Evolutionary conservation across 352 stramenopile genomes (phyloP), one percentile per base, ranked within the genome.

Genomic region (Phytophthora quininea): DNA sequence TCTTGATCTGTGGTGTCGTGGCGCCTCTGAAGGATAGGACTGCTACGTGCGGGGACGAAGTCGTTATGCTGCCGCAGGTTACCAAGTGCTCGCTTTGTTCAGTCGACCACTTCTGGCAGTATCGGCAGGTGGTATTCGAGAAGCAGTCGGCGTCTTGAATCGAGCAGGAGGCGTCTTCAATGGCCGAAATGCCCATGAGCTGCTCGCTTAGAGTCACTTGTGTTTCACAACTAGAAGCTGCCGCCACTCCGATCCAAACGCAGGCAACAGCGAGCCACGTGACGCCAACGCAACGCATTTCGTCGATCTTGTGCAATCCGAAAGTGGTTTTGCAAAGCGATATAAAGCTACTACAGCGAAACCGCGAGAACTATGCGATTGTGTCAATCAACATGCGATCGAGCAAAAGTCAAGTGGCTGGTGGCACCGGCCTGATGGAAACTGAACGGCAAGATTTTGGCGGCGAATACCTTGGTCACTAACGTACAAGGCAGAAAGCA

Each of bases 141-240:
- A 79, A 67, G 40, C 74, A 82, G 27, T 71, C 74, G n/a, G 77
- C 5, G 3, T 71, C 74, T 3, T 64, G 68, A 43, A 15, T 52
- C 12, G 19, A 61, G 58, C 74, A 82, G 15, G 49, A 51, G 2
- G 24, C 12, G 31, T 80, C 74, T 31, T 73, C 50, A 3, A 76
- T 31, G 12, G 73, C 61, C 27, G 48, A 67, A 11, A 82, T 82
- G 10, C 71, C 74, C 38, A 64, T 66, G 14, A 12, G 30, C 47
- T 65, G 50, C 30, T 82, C 74, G 14, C 64, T 68, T 7, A 42
- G 12, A 3, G 71, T 31, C 8, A 73, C 58, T 6, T 46, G 59
- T 51, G 58, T 38, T 11, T n/a, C 58, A 49, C 65, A 73, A 7
- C 31, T 59, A 52, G 27, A 27, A 27, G 43, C 11, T 9, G n/a